A percentile compares a stretch with the other conserved stretches of the same genome.
These are phyloP conservation scores for Picochlorum sp. DNA, from an alignment of 139 green algal genomes.

Conservation along the genomic window DNA sequence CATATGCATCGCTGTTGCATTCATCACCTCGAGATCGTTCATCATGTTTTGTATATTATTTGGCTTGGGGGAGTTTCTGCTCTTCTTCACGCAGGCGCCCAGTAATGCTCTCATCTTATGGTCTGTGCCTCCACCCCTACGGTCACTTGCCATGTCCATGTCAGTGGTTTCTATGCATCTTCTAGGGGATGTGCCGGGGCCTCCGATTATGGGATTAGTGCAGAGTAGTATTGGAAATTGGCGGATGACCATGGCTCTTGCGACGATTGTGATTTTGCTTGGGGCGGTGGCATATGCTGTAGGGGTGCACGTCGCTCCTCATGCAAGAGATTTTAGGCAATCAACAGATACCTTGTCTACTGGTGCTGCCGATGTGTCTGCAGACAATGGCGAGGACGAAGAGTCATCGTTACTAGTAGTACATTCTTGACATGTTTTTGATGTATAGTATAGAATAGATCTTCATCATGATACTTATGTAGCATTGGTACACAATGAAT, in stretches of 20 bases:
- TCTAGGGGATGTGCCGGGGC: slow-evolving; percentile 88
- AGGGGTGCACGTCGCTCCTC: background rate
- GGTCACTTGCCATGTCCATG: slow-evolving; percentile 71
- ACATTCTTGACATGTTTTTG: too few species aligned
- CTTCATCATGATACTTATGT: too few species aligned
- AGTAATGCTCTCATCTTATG: slow-evolving; percentile 74
- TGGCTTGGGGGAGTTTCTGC: slow-evolving; percentile 48
- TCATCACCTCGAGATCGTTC: slow-evolving; percentile 38
- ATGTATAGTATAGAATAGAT: too few species aligned
- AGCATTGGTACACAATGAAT: too few species aligned
- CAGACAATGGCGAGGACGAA: background rate
- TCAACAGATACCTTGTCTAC: background rate
- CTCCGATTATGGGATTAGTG: slow-evolving; percentile 70
- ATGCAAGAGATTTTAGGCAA: slow-evolving; percentile 4
- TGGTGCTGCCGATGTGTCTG: too few species aligned
- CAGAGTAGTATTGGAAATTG: slow-evolving; percentile 48
- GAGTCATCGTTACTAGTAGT: too few species aligned
- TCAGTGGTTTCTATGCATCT: slow-evolving; percentile 79
- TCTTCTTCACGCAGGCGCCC: slow-evolving; percentile 70
- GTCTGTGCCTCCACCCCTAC: slow-evolving; percentile 67
- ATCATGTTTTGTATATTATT: slow-evolving; percentile 50
- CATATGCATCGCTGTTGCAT: slow-evolving; percentile 48
- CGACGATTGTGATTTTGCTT: background rate
- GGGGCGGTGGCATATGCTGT: background rate
- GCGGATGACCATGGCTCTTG: slow-evolving; percentile 16